phyloP scores from a whole-genome alignment of 2,329 filamentous ascomycete genomes.

The Trichoderma sp. region DNA sequence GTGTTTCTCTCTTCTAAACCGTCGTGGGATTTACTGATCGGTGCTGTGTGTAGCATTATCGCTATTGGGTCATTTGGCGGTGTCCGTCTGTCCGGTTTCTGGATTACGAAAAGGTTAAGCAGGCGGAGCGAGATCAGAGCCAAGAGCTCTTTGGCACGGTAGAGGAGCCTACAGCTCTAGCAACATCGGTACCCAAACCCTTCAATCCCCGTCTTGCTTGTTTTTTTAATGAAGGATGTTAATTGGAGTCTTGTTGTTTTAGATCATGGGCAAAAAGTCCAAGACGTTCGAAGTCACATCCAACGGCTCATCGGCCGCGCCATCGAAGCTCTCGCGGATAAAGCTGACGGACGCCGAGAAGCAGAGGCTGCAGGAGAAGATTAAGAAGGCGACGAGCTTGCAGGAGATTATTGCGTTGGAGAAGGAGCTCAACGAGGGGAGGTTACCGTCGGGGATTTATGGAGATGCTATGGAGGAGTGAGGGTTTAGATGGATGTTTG shows the following conservation, averaged over 20 bases:
- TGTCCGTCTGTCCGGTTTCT: slow-evolving; percentile 84
- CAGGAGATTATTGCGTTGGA: slow-evolving; percentile 88
- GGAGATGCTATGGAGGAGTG: slow-evolving; percentile 60
- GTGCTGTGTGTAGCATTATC: slow-evolving; percentile 70
- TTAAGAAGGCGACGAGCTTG: slow-evolving; percentile 82
- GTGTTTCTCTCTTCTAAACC: slow-evolving; percentile 33
- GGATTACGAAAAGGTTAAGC: slow-evolving; percentile 88
- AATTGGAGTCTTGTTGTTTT: neutral
- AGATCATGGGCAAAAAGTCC: slow-evolving; percentile 84
- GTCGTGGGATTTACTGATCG: neutral
- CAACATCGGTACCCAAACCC: slow-evolving; percentile 56
- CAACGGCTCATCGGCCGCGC: slow-evolving; percentile 40
- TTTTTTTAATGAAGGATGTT: neutral
- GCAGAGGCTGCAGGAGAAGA: slow-evolving; percentile 79
- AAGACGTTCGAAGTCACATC: slow-evolving; percentile 61
- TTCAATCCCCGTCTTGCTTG: neutral
- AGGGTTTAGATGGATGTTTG: neutral
- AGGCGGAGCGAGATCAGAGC: slow-evolving; percentile 74
- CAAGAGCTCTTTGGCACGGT: slow-evolving; percentile 78
- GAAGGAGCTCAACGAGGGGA: slow-evolving; percentile 86
- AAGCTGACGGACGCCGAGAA: slow-evolving; percentile 87
- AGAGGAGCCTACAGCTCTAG: slow-evolving; percentile 75
- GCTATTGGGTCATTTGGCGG: slow-evolving; percentile 86
- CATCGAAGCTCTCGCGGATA: slow-evolving; percentile 69
- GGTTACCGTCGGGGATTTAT: slow-evolving; percentile 67